These are phyloP conservation scores for Orbilia blumenaviensis DNA, from an alignment of 2,329 filamentous ascomycete species.

Conservation along the genomic window DNA sequence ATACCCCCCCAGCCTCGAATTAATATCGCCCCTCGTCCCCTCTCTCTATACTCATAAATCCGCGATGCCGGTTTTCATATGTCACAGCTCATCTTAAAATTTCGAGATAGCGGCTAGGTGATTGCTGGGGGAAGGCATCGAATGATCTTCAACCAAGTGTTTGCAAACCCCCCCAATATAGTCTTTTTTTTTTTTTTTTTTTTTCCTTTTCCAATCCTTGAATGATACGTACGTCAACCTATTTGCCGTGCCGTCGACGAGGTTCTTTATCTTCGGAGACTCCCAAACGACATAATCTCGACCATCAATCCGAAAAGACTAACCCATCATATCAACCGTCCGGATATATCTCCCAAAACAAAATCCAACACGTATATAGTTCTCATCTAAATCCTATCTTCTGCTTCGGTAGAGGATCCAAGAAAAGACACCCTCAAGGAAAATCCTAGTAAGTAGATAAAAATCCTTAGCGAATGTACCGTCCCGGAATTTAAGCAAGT, in stretches of 20 bases:
- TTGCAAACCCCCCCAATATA: conserved; percentile 16
- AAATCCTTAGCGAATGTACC: conserved; percentile 38
- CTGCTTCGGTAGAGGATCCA: conserved; percentile 26
- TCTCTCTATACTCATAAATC: conserved; percentile 1
- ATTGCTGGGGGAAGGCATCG: conserved; percentile 7
- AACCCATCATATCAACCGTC: conserved; percentile 6
- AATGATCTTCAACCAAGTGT: conserved; percentile 31
- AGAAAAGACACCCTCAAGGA: conserved; percentile 25
- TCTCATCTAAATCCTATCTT: background rate
- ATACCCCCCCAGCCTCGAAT: conserved; percentile 9
- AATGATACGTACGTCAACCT: conserved; percentile 21
- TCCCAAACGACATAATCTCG: background rate
- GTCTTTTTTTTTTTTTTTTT: too few relatives aligned
- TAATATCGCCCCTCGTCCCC: background rate
- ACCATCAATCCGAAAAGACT: conserved; percentile 4
- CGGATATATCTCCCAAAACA: conserved; percentile 11
- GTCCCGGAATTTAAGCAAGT: conserved; percentile 20
- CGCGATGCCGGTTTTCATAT: conserved; percentile 7
- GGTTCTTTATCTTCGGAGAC: conserved; percentile 12
- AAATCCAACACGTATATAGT: conserved; percentile 34
- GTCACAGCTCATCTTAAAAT: conserved; percentile 16
- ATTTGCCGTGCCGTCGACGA: conserved; percentile 30
- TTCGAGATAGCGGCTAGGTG: conserved; percentile 30
- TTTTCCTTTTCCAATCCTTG: conserved; percentile 21
- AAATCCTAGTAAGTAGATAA: conserved; percentile 34